Evolutionary conservation across 1,139 yeast species (phyloP).

Genomic region (Saccharomyces hybrid): DNA sequence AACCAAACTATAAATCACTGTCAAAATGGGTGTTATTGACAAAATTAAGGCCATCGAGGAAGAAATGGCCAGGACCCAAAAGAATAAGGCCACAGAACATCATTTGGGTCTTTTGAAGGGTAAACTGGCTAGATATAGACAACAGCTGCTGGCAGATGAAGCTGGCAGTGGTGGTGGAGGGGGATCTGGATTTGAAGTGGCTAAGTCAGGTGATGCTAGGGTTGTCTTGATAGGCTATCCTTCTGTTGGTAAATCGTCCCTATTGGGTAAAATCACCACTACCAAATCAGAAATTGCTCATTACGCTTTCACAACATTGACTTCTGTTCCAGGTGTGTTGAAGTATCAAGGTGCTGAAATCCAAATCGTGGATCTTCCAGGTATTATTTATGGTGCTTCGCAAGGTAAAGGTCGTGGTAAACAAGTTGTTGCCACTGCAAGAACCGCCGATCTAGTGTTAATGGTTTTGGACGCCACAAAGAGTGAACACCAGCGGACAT

Average conservation of each 20-base stretch:
- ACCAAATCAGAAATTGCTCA: conserved; percentile 93
- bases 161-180: conserved; percentile 61
- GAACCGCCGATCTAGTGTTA: conserved; percentile 84
- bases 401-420: conserved; percentile 98
- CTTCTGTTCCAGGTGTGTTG: conserved; percentile 92
- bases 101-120: conserved; percentile 92
- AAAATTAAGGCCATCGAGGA: conserved; percentile 86
- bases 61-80: conserved; percentile 90
- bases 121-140: conserved; percentile 86
- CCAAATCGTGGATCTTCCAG: conserved; percentile 93
- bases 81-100: conserved; percentile 95
- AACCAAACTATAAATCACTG: not conserved
- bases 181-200: conserved; percentile 92
- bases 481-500: conserved; percentile 77
- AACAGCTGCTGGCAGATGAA: conserved; percentile 85
- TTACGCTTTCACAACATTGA: conserved; percentile 90
- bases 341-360: conserved; percentile 95
- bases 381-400: conserved; percentile 92
- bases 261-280: conserved; percentile 77
- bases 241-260: conserved; percentile 92
- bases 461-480: conserved; percentile 96
- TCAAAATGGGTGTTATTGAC: conserved; percentile 40
- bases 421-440: conserved; percentile 92
- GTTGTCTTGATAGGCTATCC: conserved; percentile 95
- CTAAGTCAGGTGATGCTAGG: conserved; percentile 93